phyloP scores from a whole-genome alignment of 73 alveolate species.

The Paramecium primaurelia region DNA sequence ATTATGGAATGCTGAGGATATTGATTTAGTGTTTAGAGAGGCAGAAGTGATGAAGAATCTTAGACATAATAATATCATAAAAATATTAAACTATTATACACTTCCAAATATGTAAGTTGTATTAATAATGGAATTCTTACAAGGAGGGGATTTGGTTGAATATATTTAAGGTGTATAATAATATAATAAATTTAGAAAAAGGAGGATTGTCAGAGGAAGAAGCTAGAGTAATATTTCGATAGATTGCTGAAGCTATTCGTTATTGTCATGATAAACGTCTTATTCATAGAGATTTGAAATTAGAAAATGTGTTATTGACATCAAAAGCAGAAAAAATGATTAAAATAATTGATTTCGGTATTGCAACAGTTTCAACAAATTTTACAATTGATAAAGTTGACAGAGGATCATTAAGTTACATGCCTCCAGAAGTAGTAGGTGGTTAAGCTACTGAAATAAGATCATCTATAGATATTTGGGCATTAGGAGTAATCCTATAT shows the following conservation, averaged over 20 bases:
- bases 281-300: conserved; percentile 83
- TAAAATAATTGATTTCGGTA: conserved; percentile 97
- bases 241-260: conserved; percentile 74
- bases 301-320: conserved; percentile 82
- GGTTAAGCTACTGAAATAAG: conserved; percentile 4
- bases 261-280: conserved; percentile 79
- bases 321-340: conserved; percentile 73
- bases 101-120: conserved; percentile 89
- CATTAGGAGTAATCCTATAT: conserved; percentile 56
- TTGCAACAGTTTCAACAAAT: conserved; percentile 51
- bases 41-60: conserved; percentile 65
- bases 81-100: conserved; percentile 69
- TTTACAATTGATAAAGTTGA: conserved; percentile 33
- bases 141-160: conserved; percentile 89
- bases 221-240: conserved; percentile 70
- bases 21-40: conserved; percentile 58
- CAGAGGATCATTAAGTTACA: conserved; percentile 54
- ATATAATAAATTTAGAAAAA: conserved; percentile 32
- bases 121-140: conserved; percentile 90
- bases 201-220: conserved; percentile 77
- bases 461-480: conserved; percentile 56
- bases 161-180: conserved; percentile 58
- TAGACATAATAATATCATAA: conserved; percentile 65
- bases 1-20: conserved; percentile 75
- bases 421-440: conserved; percentile 58